Evolutionary conservation across 2,329 filamentous ascomycete species (phyloP), one percentile per base, ranked within the genome.

Genomic region (Hortaea werneckii): DNA sequence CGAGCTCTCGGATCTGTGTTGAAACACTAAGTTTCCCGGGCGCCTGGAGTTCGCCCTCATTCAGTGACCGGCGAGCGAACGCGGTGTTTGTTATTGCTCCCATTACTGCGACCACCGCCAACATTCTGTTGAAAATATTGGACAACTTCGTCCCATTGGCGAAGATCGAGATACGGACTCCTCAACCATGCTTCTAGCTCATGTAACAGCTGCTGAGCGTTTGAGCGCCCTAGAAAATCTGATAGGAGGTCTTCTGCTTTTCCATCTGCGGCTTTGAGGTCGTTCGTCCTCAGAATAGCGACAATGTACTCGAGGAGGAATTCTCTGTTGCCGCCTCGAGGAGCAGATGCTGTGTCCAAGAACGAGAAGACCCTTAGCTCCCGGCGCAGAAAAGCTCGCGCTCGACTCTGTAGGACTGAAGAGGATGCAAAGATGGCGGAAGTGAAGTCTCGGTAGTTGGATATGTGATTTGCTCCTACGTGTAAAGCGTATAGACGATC

Each of bases 261-360:
- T 0, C 87, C 88, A 35, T 76, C 76, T 50, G 83, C 86, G 4
- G 80, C 85, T 65, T 87, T 87, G 4, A 89, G 74, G 58, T 95
- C 87, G 11, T 92, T 79, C 0, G 80, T 86, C 62, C 86, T 89
- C 48, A 95, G 67, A 20, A 95, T 84, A 7, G 84, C 83, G 37
- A 95, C 67, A 44, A 94, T 79, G 62, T 94, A 95, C 58, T 94
- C 86, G 7, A 95, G 74, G 8, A 95, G 65, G 51, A 89, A 94
- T 58, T 94, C 88, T 10, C 55, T 51, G 57, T 57, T 47, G 13
- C 54, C 43, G 30, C 50, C 43, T 48, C 56, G 41, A 42, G 59
- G 46, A 55, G 56, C 29, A 5, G 43, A 48, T 43, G 50, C 61
- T 48, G 2, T 68, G 43, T 73, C 67, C 9, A 94, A 70, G 57